Evolutionary conservation across 129 eudicot genomes (phyloP).

Genomic region (Arctium minus): DNA sequence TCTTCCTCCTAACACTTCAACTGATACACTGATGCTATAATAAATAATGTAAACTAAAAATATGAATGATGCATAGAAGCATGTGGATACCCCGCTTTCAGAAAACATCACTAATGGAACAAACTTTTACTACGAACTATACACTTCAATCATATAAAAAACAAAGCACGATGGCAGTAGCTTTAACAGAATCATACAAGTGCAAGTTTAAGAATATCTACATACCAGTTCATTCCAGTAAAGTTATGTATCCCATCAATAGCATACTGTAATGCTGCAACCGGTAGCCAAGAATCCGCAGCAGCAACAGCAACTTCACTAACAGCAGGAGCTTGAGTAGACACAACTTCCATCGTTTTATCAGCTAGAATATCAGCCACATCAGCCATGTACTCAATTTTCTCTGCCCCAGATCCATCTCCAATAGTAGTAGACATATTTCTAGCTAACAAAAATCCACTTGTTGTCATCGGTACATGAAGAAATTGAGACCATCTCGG

Average conservation of each 20-base stretch:
- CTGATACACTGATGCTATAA: not conserved
- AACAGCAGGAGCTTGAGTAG: constrained; percentile 52
- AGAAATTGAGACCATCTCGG: constrained; percentile 34
- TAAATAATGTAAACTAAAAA: not conserved
- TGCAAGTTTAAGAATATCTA: not conserved
- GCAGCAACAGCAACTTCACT: constrained; percentile 80
- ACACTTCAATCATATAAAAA: not conserved
- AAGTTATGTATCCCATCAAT: constrained; percentile 60
- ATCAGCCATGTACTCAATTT: constrained; percentile 40
- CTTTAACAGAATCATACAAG: not conserved
- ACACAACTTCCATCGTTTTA: constrained; percentile 33
- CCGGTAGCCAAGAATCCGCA: constrained; percentile 74
- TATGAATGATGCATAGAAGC: not conserved
- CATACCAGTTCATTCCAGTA: constrained; percentile 70
- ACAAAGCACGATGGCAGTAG: not conserved
- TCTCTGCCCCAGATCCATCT: constrained; percentile 28
- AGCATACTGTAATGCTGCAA: constrained; percentile 69
- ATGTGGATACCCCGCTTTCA: not conserved
- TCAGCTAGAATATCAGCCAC: constrained; percentile 39
- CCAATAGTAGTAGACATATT: constrained; percentile 51
- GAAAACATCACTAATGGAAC: not conserved
- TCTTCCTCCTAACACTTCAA: not conserved
- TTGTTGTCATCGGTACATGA: constrained; percentile 22
- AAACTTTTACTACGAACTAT: not conserved
- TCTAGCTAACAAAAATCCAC: constrained; percentile 29